A percentile compares a stretch with the other conserved stretches of the same genome.
Evolutionary conservation across 2,329 filamentous ascomycete species (phyloP).

Genomic region (Tolypocladium album): DNA sequence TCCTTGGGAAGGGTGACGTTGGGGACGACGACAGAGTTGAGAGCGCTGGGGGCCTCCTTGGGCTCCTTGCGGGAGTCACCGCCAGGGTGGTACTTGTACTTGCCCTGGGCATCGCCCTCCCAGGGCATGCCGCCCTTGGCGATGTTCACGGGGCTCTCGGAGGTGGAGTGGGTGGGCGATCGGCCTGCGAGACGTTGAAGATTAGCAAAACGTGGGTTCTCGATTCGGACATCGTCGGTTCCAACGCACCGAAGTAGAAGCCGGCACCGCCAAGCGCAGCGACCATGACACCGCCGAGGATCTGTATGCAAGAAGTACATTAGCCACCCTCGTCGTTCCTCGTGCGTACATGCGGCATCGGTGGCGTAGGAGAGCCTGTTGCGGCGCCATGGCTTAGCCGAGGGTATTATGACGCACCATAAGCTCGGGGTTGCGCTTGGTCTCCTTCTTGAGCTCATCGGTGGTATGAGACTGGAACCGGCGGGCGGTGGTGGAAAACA

Average conservation of each 20-base stretch:
- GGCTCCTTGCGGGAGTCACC: conserved; percentile 66
- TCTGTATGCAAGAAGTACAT: conserved; percentile 37
- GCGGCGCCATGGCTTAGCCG: conserved; percentile 5
- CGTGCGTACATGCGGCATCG: background rate
- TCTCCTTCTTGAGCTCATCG: conserved; percentile 42
- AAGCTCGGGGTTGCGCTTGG: conserved; percentile 41
- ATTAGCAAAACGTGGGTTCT: background rate
- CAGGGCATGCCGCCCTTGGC: conserved; percentile 78
- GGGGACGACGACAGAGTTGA: conserved; percentile 91
- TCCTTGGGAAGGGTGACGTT: conserved; percentile 87
- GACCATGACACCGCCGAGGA: conserved; percentile 86
- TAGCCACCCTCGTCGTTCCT: background rate
- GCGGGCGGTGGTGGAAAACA: conserved; percentile 43
- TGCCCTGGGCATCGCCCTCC: conserved; percentile 59
- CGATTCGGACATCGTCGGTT: background rate
- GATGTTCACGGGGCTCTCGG: conserved; percentile 67
- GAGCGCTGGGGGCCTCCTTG: conserved; percentile 84
- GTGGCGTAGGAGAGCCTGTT: background rate
- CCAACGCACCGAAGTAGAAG: conserved; percentile 66
- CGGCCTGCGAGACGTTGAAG: conserved; percentile 40
- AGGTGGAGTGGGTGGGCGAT: conserved; percentile 75
- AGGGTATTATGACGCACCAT: conserved; percentile 29
- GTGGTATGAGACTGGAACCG: conserved; percentile 35
- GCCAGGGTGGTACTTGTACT: conserved; percentile 74
- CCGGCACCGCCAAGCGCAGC: conserved; percentile 79